Conservation (phyloP, 2,329 filamentous ascomycete genomes). For the Alternaria dauci region DNA sequence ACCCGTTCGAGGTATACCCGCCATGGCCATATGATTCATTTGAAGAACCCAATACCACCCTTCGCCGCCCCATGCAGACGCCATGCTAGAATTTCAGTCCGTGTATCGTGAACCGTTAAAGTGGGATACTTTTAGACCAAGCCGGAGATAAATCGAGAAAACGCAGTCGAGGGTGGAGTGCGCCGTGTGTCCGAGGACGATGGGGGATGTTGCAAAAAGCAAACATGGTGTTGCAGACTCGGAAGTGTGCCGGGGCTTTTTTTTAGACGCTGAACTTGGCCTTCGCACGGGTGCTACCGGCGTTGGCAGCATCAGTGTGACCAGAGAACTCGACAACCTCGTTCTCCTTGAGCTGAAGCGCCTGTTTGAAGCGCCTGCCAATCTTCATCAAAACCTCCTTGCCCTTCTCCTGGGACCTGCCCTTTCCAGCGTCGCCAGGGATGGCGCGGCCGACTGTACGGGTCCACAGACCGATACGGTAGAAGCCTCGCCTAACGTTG, state of each 20-base stretch:
- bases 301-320: constrained; percentile 91
- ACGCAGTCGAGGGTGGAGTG: constrained; percentile 21
- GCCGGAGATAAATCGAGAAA: constrained; percentile 33
- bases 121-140: constrained; percentile 40
- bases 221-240: constrained; percentile 9
- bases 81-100: constrained; percentile 49
- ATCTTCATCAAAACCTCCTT: constrained; percentile 85
- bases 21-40: constrained; percentile 39
- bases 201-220: constrained; percentile 9
- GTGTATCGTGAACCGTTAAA: constrained; percentile 37
- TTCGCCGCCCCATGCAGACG: constrained; percentile 50
- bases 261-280: constrained; percentile 87
- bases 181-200: constrained; percentile 18
- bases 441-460: constrained; percentile 88
- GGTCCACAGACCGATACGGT: constrained; percentile 97
- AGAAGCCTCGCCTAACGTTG: constrained; percentile 98
- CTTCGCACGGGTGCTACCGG: constrained; percentile 93
- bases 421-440: constrained; percentile 78
- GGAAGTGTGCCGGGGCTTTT: constrained; percentile 11
- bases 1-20: constrained; percentile 35
- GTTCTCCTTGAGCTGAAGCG: constrained; percentile 77
- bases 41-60: constrained; percentile 42
- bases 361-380: constrained; percentile 90
- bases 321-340: constrained; percentile 94
- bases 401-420: constrained; percentile 80